Percentiles rank a stretch among this genome's conserved stretches.
Evolutionary conservation across 345 rosid genomes (phyloP).

Genomic region (Carallia brachiata): DNA sequence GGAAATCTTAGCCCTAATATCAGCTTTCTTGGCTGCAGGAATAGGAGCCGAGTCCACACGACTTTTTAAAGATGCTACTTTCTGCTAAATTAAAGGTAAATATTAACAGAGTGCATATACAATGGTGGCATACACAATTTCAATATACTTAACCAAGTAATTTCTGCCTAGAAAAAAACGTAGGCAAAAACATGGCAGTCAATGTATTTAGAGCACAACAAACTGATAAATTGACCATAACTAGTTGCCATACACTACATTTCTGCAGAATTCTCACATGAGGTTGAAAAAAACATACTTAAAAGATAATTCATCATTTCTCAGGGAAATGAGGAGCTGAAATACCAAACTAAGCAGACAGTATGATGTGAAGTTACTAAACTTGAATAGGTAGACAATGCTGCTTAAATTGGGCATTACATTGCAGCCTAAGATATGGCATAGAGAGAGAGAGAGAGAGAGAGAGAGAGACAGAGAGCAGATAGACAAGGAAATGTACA

Average conservation of each 20-base stretch:
- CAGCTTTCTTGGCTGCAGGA: slow-evolving; percentile 88
- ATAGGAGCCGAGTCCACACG: slow-evolving; percentile 68
- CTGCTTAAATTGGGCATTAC: too few species aligned
- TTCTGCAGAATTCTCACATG: too few species aligned
- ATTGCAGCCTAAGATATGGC: too few species aligned
- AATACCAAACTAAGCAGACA: not conserved
- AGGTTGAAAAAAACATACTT: too few species aligned
- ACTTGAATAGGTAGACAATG: too few species aligned
- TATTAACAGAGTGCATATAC: not conserved
- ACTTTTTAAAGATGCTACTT: slow-evolving; percentile 78
- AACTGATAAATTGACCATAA: not conserved
- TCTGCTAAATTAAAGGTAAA: slow-evolving; percentile 38
- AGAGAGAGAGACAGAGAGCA: too few species aligned
- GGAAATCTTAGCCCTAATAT: slow-evolving; percentile 66
- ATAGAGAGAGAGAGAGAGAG: too few species aligned
- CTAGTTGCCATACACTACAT: too few species aligned
- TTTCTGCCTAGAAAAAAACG: not conserved
- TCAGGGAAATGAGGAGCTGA: not conserved
- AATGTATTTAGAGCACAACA: not conserved
- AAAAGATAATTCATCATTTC: not conserved
- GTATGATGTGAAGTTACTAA: not conserved
- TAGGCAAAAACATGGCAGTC: not conserved
- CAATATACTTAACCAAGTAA: not conserved
- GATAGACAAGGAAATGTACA: too few species aligned
- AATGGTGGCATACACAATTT: not conserved